Percentiles rank a stretch among this genome's conserved stretches.
These are phyloP conservation scores for Cystobasidium tubakii DNA, from an alignment of 768 basidiomycete species.

Conservation along the genomic window DNA sequence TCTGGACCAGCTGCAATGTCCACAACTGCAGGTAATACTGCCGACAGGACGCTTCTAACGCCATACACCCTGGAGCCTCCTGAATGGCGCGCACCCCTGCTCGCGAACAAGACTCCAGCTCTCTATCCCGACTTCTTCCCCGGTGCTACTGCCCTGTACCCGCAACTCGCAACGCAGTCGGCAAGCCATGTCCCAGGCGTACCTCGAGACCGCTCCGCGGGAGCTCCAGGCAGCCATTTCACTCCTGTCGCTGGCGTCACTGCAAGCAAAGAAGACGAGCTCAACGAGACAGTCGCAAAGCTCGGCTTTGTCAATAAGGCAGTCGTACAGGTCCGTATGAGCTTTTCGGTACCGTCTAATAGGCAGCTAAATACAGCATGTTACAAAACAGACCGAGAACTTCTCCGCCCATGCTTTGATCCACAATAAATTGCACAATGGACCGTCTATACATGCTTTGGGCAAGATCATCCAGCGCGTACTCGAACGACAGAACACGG, in stretches of 20 bases:
- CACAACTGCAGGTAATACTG: background rate
- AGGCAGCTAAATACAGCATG: background rate
- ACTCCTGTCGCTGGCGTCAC: background rate
- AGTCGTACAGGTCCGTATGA: background rate
- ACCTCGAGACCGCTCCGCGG: background rate
- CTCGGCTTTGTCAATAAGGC: constrained; percentile 12
- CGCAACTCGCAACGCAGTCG: constrained; percentile 8
- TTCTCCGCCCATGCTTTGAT: background rate
- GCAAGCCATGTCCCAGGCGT: constrained; percentile 7
- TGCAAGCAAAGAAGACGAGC: constrained; percentile 13
- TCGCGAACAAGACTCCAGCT: background rate
- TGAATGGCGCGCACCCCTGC: background rate
- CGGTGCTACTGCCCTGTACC: constrained; percentile 16
- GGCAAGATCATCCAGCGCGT: constrained; percentile 4
- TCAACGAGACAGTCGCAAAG: constrained; percentile 10
- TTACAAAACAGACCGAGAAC: constrained; percentile 1
- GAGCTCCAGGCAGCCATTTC: background rate
- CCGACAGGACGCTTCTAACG: background rate
- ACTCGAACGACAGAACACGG: background rate
- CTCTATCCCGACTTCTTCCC: constrained; percentile 23
- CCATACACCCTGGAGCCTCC: background rate
- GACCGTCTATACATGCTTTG: constrained; percentile 6
- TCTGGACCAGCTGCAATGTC: background rate
- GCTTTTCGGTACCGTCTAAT: background rate
- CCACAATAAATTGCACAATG: constrained; percentile 6